Conservation (phyloP, 805 yeast species). For the Limtongozyma cylindracea region DNA sequence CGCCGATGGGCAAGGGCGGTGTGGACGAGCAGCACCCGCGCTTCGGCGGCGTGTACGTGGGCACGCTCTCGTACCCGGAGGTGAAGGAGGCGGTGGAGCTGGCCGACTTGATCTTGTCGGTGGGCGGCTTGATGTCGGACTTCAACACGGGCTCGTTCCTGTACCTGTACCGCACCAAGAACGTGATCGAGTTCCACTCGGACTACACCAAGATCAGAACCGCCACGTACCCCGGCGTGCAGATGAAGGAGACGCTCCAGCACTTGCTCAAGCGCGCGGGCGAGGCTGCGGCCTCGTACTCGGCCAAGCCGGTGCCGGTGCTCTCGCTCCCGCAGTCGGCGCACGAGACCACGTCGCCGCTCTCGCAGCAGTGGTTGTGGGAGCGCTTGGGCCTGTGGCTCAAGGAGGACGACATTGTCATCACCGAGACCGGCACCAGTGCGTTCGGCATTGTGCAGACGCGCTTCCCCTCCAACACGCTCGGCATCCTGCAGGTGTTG, state of each 20-base stretch:
- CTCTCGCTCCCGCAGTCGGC: not conserved
- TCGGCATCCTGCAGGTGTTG: slow-evolving; percentile 7
- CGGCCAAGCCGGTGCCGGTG: slow-evolving; percentile 27
- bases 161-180: slow-evolving; percentile 4
- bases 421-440: slow-evolving; percentile 8
- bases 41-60: slow-evolving; percentile 2
- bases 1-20: slow-evolving; percentile 79
- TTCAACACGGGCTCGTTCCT: slow-evolving; percentile 6
- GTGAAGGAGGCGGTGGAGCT: slow-evolving; percentile 5
- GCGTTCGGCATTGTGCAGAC: slow-evolving; percentile 7
- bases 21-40: slow-evolving; percentile 30
- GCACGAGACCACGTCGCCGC: slow-evolving; percentile 15
- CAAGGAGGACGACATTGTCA: slow-evolving; percentile 6
- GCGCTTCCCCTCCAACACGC: slow-evolving; percentile 5
- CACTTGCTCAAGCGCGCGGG: slow-evolving; percentile 11
- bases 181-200: slow-evolving; percentile 5
- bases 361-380: slow-evolving; percentile 7
- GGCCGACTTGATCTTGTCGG: slow-evolving; percentile 5
- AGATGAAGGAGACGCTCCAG: slow-evolving; percentile 4
- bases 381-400: slow-evolving; percentile 5
- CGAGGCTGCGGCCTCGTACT: slow-evolving; percentile 14
- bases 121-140: slow-evolving; percentile 6
- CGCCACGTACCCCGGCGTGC: slow-evolving; percentile 3
- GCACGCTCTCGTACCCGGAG: slow-evolving; percentile 5
- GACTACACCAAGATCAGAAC: slow-evolving; percentile 4